phyloP scores from a whole-genome alignment of 1,284 basidiomycete species.

The Ustilago shanxiensis region DNA sequence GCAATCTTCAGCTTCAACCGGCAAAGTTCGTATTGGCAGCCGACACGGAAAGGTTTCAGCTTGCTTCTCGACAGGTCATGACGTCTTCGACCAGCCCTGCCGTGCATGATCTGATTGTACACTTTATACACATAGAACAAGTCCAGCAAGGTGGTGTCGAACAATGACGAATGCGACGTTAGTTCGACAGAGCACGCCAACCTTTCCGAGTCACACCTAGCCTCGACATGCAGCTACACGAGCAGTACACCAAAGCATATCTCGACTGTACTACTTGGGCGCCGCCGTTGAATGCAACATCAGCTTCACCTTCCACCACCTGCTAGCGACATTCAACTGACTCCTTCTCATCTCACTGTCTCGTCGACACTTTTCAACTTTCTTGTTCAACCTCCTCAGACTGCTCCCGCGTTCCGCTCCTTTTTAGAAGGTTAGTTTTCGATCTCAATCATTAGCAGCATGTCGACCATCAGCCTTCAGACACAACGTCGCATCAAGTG shows the following conservation, averaged over 20 bases:
- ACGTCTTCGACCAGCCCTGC: background rate
- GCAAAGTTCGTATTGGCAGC: conserved; percentile 8
- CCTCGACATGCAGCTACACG: background rate
- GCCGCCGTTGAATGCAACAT: background rate
- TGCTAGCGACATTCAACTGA: conserved; percentile 28
- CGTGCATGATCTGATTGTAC: background rate
- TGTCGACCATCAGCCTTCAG: background rate
- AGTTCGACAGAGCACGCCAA: conserved; percentile 10
- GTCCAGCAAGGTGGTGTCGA: background rate
- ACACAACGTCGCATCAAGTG: background rate
- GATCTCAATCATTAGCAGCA: background rate
- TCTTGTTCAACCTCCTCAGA: conserved; percentile 12
- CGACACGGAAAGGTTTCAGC: conserved; percentile 3
- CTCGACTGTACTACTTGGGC: background rate
- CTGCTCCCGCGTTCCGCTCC: conserved; percentile 37
- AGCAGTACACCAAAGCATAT: background rate
- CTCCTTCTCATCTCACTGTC: conserved; percentile 8
- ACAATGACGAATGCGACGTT: background rate
- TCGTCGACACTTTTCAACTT: conserved; percentile 10
- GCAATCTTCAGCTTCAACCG: background rate
- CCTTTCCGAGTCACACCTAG: background rate
- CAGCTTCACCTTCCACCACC: background rate
- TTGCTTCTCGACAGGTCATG: background rate
- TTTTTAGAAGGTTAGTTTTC: conserved; percentile 48
- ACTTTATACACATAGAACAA: background rate